A percentile compares a stretch with the other conserved stretches of the same genome.
Conservation (phyloP, 768 basidiomycete species). For the Naematelia encephala region DNA sequence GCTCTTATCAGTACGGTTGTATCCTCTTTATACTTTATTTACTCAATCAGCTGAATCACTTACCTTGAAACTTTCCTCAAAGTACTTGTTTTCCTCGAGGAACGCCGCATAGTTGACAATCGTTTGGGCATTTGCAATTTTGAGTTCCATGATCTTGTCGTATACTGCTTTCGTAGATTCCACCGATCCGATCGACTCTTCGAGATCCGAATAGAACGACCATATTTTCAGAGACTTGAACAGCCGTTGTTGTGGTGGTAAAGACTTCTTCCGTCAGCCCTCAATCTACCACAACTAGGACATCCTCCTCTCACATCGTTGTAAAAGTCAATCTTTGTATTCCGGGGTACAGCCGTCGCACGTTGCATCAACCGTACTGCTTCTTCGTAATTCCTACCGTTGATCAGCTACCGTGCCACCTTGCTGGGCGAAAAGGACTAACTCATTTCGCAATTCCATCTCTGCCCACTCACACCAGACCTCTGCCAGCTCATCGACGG, state of each 20-base stretch:
- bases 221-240: conserved; percentile 98
- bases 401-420: background rate
- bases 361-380: conserved; percentile 94
- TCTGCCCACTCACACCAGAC: conserved; percentile 99
- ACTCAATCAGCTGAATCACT: conserved; percentile 4
- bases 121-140: conserved; percentile 96
- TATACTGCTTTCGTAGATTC: conserved; percentile 89
- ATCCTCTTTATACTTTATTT: background rate
- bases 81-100: conserved; percentile 96
- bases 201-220: conserved; percentile 97
- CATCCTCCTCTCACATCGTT: conserved; percentile 92
- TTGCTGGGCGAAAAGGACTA: conserved; percentile 49
- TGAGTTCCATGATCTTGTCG: conserved; percentile 91
- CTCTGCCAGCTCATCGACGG: conserved; percentile 96
- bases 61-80: conserved; percentile 97
- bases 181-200: conserved; percentile 92
- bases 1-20: background rate
- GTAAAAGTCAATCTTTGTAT: conserved; percentile 85
- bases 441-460: conserved; percentile 95
- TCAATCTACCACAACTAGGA: conserved; percentile 11
- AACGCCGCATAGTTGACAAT: conserved; percentile 97
- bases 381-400: conserved; percentile 90
- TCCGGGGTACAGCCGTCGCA: conserved; percentile 85
- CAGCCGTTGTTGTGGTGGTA: conserved; percentile 79
- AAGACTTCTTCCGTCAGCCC: conserved; percentile 55